phyloP scores from a whole-genome alignment of 768 basidiomycete genomes.

The Leccinum aurantiacum region DNA sequence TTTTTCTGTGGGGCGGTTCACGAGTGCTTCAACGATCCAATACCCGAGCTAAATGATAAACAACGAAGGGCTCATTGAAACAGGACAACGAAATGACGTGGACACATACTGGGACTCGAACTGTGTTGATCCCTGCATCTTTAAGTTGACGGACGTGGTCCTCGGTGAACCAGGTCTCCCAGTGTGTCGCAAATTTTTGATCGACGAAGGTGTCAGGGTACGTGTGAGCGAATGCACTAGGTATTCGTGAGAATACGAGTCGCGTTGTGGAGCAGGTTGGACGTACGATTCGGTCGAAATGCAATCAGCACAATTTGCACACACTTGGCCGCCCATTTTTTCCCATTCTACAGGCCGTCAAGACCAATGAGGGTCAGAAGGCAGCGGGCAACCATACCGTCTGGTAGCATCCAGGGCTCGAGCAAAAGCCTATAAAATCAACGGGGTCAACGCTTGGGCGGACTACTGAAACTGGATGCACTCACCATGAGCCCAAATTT shows the following conservation, averaged over 20 bases:
- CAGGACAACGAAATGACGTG: not conserved
- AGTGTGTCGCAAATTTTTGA: conserved; percentile 58
- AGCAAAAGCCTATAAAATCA: conserved; percentile 58
- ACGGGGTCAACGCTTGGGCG: conserved; percentile 1
- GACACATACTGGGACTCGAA: conserved; percentile 65
- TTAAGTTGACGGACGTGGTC: conserved; percentile 55
- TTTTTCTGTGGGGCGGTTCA: conserved; percentile 57
- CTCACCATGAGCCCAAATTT: conserved; percentile 66
- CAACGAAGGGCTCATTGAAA: not conserved
- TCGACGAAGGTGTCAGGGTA: conserved; percentile 59
- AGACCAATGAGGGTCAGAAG: not conserved
- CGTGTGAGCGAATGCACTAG: conserved; percentile 58
- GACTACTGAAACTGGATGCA: not conserved
- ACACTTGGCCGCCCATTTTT: conserved; percentile 69
- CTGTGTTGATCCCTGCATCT: conserved; percentile 65
- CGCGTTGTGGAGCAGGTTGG: not conserved
- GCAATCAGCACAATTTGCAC: conserved; percentile 59
- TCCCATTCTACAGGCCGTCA: conserved; percentile 53
- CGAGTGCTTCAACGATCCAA: conserved; percentile 77
- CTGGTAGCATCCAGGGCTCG: conserved; percentile 83
- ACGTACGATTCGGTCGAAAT: conserved; percentile 66
- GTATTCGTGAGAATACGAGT: conserved; percentile 1
- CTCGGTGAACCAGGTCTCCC: conserved; percentile 74
- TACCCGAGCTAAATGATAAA: conserved; percentile 59
- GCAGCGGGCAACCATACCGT: conserved; percentile 38